Evolutionary conservation across 805 yeast species (phyloP), one percentile per base, ranked within the genome.

Genomic region (Yarrowia divulgata): DNA sequence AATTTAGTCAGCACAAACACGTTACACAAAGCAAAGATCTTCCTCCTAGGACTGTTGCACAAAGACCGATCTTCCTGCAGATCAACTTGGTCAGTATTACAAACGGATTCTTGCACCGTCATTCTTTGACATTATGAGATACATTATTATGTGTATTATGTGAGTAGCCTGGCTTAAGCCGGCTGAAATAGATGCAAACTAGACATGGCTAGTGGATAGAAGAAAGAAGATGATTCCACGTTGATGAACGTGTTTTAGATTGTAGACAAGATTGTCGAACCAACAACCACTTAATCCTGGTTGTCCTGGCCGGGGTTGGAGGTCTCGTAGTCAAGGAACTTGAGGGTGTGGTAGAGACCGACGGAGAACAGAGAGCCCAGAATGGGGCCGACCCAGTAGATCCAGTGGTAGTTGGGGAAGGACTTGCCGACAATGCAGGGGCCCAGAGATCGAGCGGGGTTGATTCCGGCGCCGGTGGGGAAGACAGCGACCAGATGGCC

Each of bases 381-480:
- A 69, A 88, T 74, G 71, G 97, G 97, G 68, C 97, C 97, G 70
- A 91, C 87, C 95, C 96, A 91, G 84, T 91, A 91, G 73, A 92
- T 91, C 97, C 96, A 91, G 84, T 88, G 92, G 81, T 91, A 91
- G 75, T 75, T 78, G 43, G 97, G 96, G 88, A 92, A 92, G 29
- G 85, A 82, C 69, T 79, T 82, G 69, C 85, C 85, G 70, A 93
- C 96, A 71, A 91, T 82, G 77, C 88, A 85, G 67, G 97, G 96
- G 76, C 97, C 97, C 69, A 91, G 85, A 42, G 91, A 82, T 83
- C 97, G 87, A 57, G 97, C 97, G 70, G 97, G 97, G 84, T 91
- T 91, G 76, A 91, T 83, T 77, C 97, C 97, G 48, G 97, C 96
- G 78, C 97, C 97, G 64, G 97, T 90, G 82, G 85, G 89, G 85